Base-by-base conservation (phyloP, 164 flowering plant genomes). In the Aristolochia californica region DNA sequence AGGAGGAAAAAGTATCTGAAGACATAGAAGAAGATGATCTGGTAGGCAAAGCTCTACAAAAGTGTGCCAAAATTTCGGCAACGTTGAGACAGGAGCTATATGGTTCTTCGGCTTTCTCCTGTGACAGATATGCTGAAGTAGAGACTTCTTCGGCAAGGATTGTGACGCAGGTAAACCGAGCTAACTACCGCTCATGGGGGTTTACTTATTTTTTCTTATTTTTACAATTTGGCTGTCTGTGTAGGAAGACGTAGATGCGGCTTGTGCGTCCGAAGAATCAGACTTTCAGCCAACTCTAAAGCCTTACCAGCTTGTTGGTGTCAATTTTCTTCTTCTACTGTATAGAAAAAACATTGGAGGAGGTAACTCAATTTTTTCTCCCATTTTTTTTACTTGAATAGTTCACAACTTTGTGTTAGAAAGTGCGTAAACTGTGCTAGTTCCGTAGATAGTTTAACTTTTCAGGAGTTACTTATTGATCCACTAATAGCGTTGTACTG, bases 241-340 rank as follows among this genome's bases (percentile, higher is more conserved):
- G 47, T 59, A 91, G 98, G 85, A 80, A 61, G 95, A 88, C 78
- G 64, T 88, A 55, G 70, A 75, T 72, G 88, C 62, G 1, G 98
- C 96, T 26, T 85, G 95, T 74, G 76, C 74, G 16, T 65, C 59
- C 0, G 80, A 70, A 43, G 82, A 87, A 59, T 80, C 86, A 0
- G 89, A 77, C 53, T 84, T 85, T 77, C 79, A 83, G 73, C 96
- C 95, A 5, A 26, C 80, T 64, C 85, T 93, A 53, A 93, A 93
- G 72, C 97, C 97, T 2, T 93, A 93, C 68, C 98, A 88, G 79
- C 83, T 93, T 30, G 96, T 93, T 69, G 97, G 98, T 50, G 98
- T 93, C 47, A 93, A 88, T 72, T 93, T 93, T 74, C 97, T 93
- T 68, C 82, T 91, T 57, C 70, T 88, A 63, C 63, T 93, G 79